Percentiles rank a stretch among this genome's conserved stretches.
These are phyloP conservation scores for Botrytis hyacinthi DNA, from an alignment of 2,329 filamentous ascomycete species.

Conservation along the genomic window DNA sequence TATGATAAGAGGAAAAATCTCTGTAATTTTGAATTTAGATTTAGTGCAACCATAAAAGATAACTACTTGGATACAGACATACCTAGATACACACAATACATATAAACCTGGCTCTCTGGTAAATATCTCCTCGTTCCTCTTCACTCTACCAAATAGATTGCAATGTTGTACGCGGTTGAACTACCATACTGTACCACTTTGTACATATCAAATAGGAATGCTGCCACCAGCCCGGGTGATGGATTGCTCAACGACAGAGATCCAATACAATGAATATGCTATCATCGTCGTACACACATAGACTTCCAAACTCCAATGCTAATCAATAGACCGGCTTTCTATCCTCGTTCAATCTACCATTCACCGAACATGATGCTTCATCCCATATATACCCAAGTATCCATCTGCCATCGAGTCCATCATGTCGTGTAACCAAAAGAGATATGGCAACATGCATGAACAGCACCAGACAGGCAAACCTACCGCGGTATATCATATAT, in stretches of 20 bases:
- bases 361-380: background rate
- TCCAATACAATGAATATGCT: background rate
- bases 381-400: background rate
- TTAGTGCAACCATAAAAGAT: background rate
- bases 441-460: background rate
- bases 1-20: background rate
- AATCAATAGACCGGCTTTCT: background rate
- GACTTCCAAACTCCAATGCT: background rate
- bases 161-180: background rate
- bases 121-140: background rate
- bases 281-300: background rate
- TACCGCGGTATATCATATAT: background rate
- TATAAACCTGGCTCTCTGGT: background rate
- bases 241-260: background rate
- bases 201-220: background rate
- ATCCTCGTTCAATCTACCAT: background rate
- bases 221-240: constrained; percentile 10
- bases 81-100: background rate
- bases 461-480: background rate
- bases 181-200: background rate
- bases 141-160: background rate
- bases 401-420: constrained; percentile 4
- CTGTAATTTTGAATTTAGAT: background rate
- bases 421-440: background rate
- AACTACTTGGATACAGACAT: background rate